Conservation (phyloP, 768 basidiomycete species). For the Mycena venus region DNA sequence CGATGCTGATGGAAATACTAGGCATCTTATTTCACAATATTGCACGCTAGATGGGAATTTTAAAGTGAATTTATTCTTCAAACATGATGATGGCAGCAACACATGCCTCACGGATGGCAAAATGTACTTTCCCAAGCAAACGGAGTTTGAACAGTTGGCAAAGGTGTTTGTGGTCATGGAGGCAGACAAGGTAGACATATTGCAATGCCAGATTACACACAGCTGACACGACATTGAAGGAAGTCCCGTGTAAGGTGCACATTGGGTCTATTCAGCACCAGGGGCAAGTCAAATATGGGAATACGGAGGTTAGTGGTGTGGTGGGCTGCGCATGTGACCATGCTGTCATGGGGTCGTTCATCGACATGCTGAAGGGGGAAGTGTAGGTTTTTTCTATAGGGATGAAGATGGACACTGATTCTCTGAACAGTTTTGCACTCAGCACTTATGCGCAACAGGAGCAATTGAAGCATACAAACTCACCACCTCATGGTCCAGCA, state of each 20-base stretch:
- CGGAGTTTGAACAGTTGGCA: background rate
- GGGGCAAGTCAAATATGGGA: constrained; percentile 11
- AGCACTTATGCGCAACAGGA: constrained; percentile 19
- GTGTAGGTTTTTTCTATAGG: constrained; percentile 2
- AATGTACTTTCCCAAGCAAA: constrained; percentile 16
- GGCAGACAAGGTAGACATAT: constrained; percentile 14
- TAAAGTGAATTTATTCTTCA: constrained; percentile 20
- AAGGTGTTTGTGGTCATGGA: background rate
- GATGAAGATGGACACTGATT: no score
- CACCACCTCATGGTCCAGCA: background rate
- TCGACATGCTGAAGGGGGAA: constrained; percentile 22
- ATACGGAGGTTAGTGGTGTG: constrained; percentile 2
- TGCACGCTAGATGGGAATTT: constrained; percentile 18
- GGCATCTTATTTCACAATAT: background rate
- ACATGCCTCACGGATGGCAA: constrained; percentile 12
- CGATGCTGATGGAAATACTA: background rate
- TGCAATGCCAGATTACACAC: background rate
- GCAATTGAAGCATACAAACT: constrained; percentile 1
- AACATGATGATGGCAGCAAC: constrained; percentile 22
- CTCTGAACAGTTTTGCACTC: background rate
- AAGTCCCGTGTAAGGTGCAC: constrained; percentile 11
- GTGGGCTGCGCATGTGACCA: constrained; percentile 16
- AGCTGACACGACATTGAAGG: background rate
- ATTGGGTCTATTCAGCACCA: constrained; percentile 23
- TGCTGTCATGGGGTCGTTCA: constrained; percentile 8